Base-by-base conservation (phyloP, 352 stramenopile species). In the Globisporangium echinulatum region DNA sequence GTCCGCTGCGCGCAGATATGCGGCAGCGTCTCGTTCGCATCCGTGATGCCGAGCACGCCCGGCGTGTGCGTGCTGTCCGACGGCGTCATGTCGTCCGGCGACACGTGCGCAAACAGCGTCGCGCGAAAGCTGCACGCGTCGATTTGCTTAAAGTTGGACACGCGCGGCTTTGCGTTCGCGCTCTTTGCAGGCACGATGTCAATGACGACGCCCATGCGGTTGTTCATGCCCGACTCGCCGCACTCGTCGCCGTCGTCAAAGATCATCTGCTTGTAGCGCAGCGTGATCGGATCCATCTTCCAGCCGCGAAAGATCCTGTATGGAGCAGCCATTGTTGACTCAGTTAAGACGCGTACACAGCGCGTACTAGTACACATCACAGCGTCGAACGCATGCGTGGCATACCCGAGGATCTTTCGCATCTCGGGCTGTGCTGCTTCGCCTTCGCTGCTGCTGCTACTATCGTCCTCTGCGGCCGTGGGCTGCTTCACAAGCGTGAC, bases 221-320 rank as follows among this genome's bases (percentile, higher is more conserved):
- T 61, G 25, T 33, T 3, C 25, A 33, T 33, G 17, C 67, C 62
- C 47, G 67, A 58, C 14, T 79, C 74, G 56, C 69, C 72, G 49
- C 83, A 93, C 15, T 76, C 42, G 61, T 90, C 82, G 25, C 83
- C 83, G 42, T 93, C 83, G 54, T 90, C 78, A 59, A 88, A 93
- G 13, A 85, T 58, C 62, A 87, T 85, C 33, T 88, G 71, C 58
- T 93, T 93, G 75, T 89, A 93, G 39, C 78, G 71, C 42, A 86
- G 67, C 17, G 76, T 80, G 54, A 91, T 87, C 13, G 83, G 83
- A 65, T 93, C 83, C 39, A 93, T 77, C 42, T 82, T 73, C 83
- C 83, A 93, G 47, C 83, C 83, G 11, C 74, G 77, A 56, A 84
- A 93, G 54, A 93, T 84, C 40, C 83, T 92, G 49, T 36, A 49